A percentile compares a stretch with the other conserved stretches of the same genome.
Evolutionary conservation across 1,284 basidiomycete genomes (phyloP).

Genomic region (Puccinia polysora): DNA sequence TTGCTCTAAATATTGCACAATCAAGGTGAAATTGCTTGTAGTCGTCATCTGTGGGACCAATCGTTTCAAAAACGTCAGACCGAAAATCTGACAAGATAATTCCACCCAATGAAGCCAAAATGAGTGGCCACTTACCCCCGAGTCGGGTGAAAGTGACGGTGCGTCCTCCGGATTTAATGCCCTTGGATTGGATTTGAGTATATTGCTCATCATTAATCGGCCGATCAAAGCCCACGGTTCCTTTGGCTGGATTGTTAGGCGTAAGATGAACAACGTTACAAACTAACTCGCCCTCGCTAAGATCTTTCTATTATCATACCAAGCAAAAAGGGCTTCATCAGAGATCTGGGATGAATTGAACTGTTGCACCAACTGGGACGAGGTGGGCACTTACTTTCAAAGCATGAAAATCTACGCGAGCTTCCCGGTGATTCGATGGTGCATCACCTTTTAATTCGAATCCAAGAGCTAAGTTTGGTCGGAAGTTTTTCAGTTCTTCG

Average conservation of each 20-base stretch:
- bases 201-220: conserved; percentile 30
- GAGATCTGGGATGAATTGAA: background rate
- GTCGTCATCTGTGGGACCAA: conserved; percentile 6
- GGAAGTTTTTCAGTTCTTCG: conserved; percentile 32
- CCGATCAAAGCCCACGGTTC: conserved; percentile 17
- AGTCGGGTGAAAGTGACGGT: conserved; percentile 24
- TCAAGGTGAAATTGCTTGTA: conserved; percentile 32
- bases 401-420: conserved; percentile 26
- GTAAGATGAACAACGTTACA: conserved; percentile 23
- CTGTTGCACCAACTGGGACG: background rate
- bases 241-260: background rate
- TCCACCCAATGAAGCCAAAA: background rate
- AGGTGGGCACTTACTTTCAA: conserved; percentile 31
- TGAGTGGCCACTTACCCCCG: conserved; percentile 10
- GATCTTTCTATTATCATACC: conserved; percentile 11
- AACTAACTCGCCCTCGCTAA: conserved; percentile 28
- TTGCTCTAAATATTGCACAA: conserved; percentile 24
- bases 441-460: conserved; percentile 38
- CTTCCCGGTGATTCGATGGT: conserved; percentile 15
- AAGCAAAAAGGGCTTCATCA: background rate
- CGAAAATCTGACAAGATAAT: background rate
- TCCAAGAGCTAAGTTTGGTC: conserved; percentile 31
- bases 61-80: background rate
- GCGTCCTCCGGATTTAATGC: conserved; percentile 33
- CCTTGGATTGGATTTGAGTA: conserved; percentile 31